Percentiles rank a stretch among this genome's conserved stretches.
phyloP scores from a whole-genome alignment of 805 yeast species.

The Allodekkera sacchari region DNA sequence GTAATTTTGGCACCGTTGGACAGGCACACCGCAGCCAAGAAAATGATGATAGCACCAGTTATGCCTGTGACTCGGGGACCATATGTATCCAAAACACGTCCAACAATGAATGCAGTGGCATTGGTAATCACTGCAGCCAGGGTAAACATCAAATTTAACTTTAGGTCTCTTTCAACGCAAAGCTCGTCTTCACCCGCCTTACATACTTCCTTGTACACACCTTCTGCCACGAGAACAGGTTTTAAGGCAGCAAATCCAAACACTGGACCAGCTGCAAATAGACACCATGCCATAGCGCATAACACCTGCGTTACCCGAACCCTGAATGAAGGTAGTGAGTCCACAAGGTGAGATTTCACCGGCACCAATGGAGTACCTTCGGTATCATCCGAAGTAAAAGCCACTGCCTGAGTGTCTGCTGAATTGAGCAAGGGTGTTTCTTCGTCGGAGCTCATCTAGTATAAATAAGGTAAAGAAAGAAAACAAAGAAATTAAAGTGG shows the following conservation, averaged over 20 bases:
- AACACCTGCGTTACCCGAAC: conserved; percentile 42
- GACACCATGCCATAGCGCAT: conserved; percentile 82
- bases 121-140: conserved; percentile 83
- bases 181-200: conserved; percentile 14
- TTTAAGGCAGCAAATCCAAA: conserved; percentile 95
- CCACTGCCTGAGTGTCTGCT: too few relatives aligned
- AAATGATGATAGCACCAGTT: conserved; percentile 56
- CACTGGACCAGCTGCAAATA: conserved; percentile 86
- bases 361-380: conserved; percentile 20
- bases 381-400: too few relatives aligned
- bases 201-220: conserved; percentile 65
- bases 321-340: conserved; percentile 16
- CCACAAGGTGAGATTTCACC: conserved; percentile 1
- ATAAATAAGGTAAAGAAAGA: too few relatives aligned
- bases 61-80: conserved; percentile 81
- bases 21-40: conserved; percentile 39
- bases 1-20: conserved; percentile 16
- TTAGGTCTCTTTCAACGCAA: conserved; percentile 75
- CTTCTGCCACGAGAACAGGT: conserved; percentile 69
- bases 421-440: too few relatives aligned
- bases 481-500: too few relatives aligned
- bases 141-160: conserved; percentile 76
- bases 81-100: conserved; percentile 62
- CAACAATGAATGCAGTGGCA: conserved; percentile 74
- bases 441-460: too few relatives aligned